Conservation (phyloP, 352 stramenopile species). For the Globisporangium takayamanum region DNA sequence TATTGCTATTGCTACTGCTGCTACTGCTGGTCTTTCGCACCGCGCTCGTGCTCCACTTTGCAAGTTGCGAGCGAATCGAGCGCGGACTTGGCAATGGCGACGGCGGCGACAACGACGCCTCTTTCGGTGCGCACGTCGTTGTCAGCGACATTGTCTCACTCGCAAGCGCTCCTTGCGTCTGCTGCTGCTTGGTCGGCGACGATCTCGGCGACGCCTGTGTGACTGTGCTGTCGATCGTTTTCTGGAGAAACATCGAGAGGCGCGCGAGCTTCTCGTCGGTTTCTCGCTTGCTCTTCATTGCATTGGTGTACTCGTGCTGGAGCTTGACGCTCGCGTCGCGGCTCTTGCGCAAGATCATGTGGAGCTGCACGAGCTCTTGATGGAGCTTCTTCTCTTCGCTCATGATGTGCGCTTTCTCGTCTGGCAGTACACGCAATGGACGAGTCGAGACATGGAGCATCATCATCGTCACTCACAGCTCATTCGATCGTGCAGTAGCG, state of each 20-base stretch:
- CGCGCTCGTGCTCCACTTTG: not conserved
- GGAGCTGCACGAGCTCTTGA: slow-evolving; percentile 36
- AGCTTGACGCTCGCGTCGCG: slow-evolving; percentile 33
- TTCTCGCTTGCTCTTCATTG: slow-evolving; percentile 41
- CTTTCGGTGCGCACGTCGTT: slow-evolving; percentile 5
- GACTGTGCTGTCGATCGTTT: slow-evolving; percentile 17
- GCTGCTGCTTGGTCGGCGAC: slow-evolving; percentile 4
- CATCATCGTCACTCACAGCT: not conserved
- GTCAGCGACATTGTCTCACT: slow-evolving; percentile 14
- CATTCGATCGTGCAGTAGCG: not conserved
- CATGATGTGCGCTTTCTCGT: slow-evolving; percentile 41
- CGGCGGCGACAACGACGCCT: not conserved
- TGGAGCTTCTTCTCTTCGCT: slow-evolving; percentile 53
- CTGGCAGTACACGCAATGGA: slow-evolving; percentile 13
- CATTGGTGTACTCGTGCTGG: slow-evolving; percentile 41
- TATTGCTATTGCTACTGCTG: not conserved
- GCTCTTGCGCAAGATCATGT: slow-evolving; percentile 23
- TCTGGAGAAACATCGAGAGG: slow-evolving; percentile 48
- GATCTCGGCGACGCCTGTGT: not conserved
- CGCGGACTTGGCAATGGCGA: not conserved
- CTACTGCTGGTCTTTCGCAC: not conserved
- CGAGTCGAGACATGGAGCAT: not conserved
- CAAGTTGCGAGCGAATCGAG: slow-evolving; percentile 1
- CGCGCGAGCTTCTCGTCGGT: slow-evolving; percentile 49
- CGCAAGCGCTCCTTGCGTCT: slow-evolving; percentile 1